Percentiles rank a stretch among this genome's conserved stretches.
phyloP scores from a whole-genome alignment of 176 grass and related monocot species.

The Aegilops speltoides region DNA sequence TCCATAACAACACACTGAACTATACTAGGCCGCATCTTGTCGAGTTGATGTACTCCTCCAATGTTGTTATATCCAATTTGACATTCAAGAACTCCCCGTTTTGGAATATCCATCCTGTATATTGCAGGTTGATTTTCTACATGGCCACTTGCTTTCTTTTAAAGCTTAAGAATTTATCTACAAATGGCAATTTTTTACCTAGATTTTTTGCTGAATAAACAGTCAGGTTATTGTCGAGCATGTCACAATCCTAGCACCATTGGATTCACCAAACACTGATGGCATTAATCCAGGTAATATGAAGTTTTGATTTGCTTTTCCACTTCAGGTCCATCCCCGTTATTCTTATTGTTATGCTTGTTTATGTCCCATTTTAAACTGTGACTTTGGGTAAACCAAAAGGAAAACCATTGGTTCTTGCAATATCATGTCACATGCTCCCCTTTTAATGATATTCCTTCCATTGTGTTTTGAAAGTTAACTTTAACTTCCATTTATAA shows the following conservation, averaged over 20 bases:
- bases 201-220: slow-evolving; percentile 67
- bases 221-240: slow-evolving; percentile 86
- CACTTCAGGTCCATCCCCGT: neutral
- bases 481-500: neutral
- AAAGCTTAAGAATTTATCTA: slow-evolving; percentile 40
- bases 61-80: slow-evolving; percentile 89
- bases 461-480: neutral
- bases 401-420: neutral
- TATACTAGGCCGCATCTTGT: slow-evolving; percentile 91
- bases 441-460: neutral
- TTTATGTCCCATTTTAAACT: neutral
- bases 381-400: neutral
- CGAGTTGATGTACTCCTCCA: slow-evolving; percentile 83
- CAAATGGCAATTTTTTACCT: slow-evolving; percentile 39
- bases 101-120: slow-evolving; percentile 97
- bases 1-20: slow-evolving; percentile 62
- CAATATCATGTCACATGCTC: neutral
- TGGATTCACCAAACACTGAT: slow-evolving; percentile 86
- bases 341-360: neutral
- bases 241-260: slow-evolving; percentile 81
- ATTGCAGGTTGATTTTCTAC: slow-evolving; percentile 74
- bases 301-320: neutral
- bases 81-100: slow-evolving; percentile 90
- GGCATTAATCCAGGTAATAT: slow-evolving; percentile 84
- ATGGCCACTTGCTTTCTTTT: slow-evolving; percentile 38